These are phyloP conservation scores for Bruguiera hainesii DNA, from an alignment of 441 rosid species.

Conservation along the genomic window DNA sequence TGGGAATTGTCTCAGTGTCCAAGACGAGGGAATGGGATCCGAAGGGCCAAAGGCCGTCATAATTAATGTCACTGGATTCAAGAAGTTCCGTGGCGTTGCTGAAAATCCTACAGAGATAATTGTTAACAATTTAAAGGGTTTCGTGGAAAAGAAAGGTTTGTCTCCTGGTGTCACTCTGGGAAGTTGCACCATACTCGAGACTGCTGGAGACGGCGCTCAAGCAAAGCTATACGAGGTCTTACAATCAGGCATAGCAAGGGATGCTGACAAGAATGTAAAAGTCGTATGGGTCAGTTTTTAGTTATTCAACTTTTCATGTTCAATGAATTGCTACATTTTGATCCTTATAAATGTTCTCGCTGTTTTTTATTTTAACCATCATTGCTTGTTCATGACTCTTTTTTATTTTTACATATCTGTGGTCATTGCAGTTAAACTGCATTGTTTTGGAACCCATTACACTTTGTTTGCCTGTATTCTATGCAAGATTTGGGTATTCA, in stretches of 20 bases:
- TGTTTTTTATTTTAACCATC: background rate
- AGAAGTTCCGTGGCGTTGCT: conserved; percentile 85
- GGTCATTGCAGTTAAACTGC: background rate
- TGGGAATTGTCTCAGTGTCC: conserved; percentile 33
- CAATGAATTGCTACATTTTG: background rate
- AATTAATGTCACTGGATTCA: conserved; percentile 76
- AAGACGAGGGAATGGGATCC: conserved; percentile 60
- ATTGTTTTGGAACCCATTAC: background rate
- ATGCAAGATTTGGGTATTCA: background rate
- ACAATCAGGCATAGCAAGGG: conserved; percentile 44
- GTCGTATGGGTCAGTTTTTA: conserved; percentile 64
- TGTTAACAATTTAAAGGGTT: conserved; percentile 55
- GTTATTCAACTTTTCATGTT: conserved; percentile 9
- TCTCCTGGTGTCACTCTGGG: conserved; percentile 61
- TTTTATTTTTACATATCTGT: background rate
- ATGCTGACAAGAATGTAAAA: conserved; percentile 36
- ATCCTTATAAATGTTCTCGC: background rate
- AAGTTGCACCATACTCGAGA: conserved; percentile 71
- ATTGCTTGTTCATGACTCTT: background rate
- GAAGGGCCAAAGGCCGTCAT: conserved; percentile 70
- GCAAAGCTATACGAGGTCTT: conserved; percentile 48
- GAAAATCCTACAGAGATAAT: conserved; percentile 80
- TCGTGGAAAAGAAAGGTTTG: conserved; percentile 45
- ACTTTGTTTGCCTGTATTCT: background rate
- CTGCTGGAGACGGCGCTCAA: conserved; percentile 80